Evolutionary conservation across 2,329 filamentous ascomycete genomes (phyloP).

Genomic region (Xylariaceae sp.): DNA sequence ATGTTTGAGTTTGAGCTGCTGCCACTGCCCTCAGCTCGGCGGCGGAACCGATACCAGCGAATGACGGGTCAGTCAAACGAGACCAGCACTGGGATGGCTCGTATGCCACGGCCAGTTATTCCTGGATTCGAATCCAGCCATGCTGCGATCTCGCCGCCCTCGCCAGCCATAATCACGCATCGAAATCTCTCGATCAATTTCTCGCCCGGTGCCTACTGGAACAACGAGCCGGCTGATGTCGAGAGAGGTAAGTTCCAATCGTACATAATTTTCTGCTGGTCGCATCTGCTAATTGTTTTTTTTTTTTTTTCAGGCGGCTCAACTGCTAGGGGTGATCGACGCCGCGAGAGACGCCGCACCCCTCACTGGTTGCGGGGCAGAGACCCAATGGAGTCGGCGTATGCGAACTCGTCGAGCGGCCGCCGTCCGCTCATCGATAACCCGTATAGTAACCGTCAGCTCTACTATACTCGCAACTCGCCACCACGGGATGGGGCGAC

Average conservation of each 20-base stretch:
- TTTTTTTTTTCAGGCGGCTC: too few species aligned
- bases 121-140: background rate
- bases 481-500: too few species aligned
- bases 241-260: slow-evolving; percentile 3
- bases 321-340: too few species aligned
- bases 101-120: slow-evolving; percentile 17
- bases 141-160: slow-evolving; percentile 8
- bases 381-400: too few species aligned
- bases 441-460: too few species aligned
- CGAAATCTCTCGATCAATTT: slow-evolving; percentile 14
- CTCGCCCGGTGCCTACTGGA: slow-evolving; percentile 1
- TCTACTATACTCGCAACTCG: too few species aligned
- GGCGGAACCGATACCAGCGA: slow-evolving; percentile 24
- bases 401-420: too few species aligned
- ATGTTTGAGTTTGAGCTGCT: slow-evolving; percentile 30
- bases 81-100: slow-evolving; percentile 17
- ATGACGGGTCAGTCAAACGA: slow-evolving; percentile 26
- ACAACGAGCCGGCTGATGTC: background rate
- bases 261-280: too few species aligned
- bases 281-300: too few species aligned
- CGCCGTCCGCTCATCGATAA: too few species aligned
- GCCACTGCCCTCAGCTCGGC: slow-evolving; percentile 25
- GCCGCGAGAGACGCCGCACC: too few species aligned
- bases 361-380: too few species aligned
- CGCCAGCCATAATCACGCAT: slow-evolving; percentile 6